Evolutionary conservation across 129 eudicot genomes (phyloP), one percentile per base, ranked within the genome.

Genomic region (Silybum marianum): DNA sequence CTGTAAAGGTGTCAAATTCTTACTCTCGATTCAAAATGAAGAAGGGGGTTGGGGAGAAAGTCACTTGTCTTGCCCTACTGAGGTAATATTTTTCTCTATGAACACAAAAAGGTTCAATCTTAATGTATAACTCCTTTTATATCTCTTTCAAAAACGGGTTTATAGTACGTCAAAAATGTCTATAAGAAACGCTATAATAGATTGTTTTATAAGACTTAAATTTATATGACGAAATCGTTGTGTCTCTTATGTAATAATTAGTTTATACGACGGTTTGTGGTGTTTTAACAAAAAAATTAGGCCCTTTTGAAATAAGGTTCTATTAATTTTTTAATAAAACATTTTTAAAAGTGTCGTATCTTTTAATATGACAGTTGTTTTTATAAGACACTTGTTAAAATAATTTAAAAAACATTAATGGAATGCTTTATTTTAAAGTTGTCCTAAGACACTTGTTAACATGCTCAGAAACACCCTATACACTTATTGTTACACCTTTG

Each of bases 11-110:
- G 91, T 87, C 13, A 38, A 81, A 0, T 89, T 91, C 69, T 81
- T 85, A 71, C 86, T 91, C 69, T 82, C 81, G 0, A 79, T 81
- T 76, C 96, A 87, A 34, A 91, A 89, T 28, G 88, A 87, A 83
- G 93, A 89, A 12, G 96, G 96, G 24, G 93, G 96, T 62, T 91
- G 90, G 96, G 93, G 93, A 68, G 96, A 91, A 72, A 87, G 91
- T 82, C 81, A 71, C 28, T 58, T 86, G 62, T 87, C 96, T 48
- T 88, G 93, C 84, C 93, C 93, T 13, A 87, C 85, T 16, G 88
- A 85, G 90, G 96, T 90, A 80, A 22, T 69, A 0, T 9, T 39
- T 9, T 65, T 65, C 66, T 18, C 65, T 54, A 54, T 54, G 65
- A 54, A 54, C 65, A 54, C 21, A 54, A 54, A 54, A 54, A 54